Evolutionary conservation across 139 green algal species (phyloP), one percentile per base, ranked within the genome.

Genomic region (Closterium sp.): DNA sequence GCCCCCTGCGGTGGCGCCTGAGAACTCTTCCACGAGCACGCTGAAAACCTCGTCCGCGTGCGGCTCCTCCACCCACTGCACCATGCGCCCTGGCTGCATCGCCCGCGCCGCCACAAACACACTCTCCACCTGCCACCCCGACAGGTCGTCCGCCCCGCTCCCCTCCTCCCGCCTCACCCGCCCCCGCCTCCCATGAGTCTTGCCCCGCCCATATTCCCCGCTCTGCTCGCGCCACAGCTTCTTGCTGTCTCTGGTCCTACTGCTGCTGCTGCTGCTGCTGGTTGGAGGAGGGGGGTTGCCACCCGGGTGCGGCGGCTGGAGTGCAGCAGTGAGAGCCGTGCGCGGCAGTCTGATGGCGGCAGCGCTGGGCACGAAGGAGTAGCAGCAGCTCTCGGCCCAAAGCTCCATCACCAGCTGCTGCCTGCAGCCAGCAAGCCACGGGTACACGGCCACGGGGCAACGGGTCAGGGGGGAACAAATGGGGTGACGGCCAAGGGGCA

Each of bases 361-460:
- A 19, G 55, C 55, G 16, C 55, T 33, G 9, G 83, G 83, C 83
- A 86, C 83, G 83, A 86, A 86, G 30, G n/a, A 33, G 83, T 86
- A 86, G 83, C 83, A 86, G 83, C 83, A 86, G 30, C 30, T 34
- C 30, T 86, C 83, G 21, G 83, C 83, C 83, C 83, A 86, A 1
- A 86, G 30, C 83, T 86, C 83, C 83, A 86, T 28, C 30, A 86
- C 83, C 83, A 86, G 83, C n/a, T 34, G 7, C 83, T 86, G 83
- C 83, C 83, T 86, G 83, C 83, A 32, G 19, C 5, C n/a, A 21
- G 83, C n/a, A 4, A 25, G 83, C 83, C 83, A 34, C 4, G 83
- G 55, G 12, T 10, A n/a, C n/a, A n/a, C n/a, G n/a, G n/a, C n/a
- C n/a, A n/a, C n/a, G n/a, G n/a, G n/a, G n/a, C n/a, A n/a, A n/a